Evolutionary conservation across 2,329 filamentous ascomycete genomes (phyloP).

Genomic region (Pyricularia grisea): DNA sequence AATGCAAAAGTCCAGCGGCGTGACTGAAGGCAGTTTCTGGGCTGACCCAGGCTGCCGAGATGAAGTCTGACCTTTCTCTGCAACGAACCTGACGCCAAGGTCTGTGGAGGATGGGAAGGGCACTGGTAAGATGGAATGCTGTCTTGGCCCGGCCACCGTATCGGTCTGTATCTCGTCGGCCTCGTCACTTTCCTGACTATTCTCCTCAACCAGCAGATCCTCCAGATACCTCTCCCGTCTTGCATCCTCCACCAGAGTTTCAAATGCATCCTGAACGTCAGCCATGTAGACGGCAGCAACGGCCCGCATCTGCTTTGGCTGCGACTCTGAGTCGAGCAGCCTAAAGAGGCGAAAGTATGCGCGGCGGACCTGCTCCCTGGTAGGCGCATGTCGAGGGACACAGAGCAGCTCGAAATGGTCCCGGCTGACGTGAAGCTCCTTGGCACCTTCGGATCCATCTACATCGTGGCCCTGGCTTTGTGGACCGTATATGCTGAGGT

Average conservation of each 20-base stretch:
- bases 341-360: conserved; percentile 35
- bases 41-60: background rate
- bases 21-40: conserved; percentile 5
- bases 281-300: conserved; percentile 30
- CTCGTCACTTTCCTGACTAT: conserved; percentile 9
- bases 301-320: conserved; percentile 27
- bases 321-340: conserved; percentile 32
- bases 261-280: conserved; percentile 32
- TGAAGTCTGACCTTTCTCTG: conserved; percentile 10
- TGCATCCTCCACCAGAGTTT: conserved; percentile 34
- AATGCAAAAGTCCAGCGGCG: conserved; percentile 28
- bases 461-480: conserved; percentile 10
- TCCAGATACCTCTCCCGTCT: conserved; percentile 28
- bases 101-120: conserved; percentile 22
- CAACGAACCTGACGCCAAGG: conserved; percentile 26
- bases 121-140: conserved; percentile 9
- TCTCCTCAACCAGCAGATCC: conserved; percentile 12
- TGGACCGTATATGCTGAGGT: conserved; percentile 18
- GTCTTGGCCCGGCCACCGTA: background rate
- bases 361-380: conserved; percentile 26
- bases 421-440: conserved; percentile 11
- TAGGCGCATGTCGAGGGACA: conserved; percentile 24
- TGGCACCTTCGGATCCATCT: conserved; percentile 12
- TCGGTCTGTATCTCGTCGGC: conserved; percentile 13
- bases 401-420: conserved; percentile 37